These are phyloP conservation scores for Ilyonectria sp. DNA, from an alignment of 2,329 filamentous ascomycete genomes.

Conservation along the genomic window DNA sequence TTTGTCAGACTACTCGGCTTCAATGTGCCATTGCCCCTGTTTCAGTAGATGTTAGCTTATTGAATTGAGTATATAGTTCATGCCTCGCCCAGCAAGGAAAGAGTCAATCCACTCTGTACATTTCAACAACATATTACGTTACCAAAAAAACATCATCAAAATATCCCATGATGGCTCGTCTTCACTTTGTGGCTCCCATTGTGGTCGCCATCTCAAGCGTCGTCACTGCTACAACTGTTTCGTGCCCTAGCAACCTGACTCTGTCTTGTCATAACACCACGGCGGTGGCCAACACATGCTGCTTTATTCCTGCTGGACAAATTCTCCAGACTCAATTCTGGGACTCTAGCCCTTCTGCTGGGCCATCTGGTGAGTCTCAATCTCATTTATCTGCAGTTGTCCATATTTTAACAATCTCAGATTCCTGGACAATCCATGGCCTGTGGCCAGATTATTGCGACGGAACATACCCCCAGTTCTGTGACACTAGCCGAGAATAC, in stretches of 20 bases:
- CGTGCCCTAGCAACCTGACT: slow-evolving; percentile 40
- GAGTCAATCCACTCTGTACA: background rate
- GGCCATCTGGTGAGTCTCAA: slow-evolving; percentile 60
- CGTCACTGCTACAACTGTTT: slow-evolving; percentile 30
- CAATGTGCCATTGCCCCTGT: slow-evolving; percentile 1
- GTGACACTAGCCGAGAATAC: slow-evolving; percentile 74
- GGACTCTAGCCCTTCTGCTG: slow-evolving; percentile 76
- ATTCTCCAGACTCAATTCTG: slow-evolving; percentile 84
- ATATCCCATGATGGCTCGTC: slow-evolving; percentile 23
- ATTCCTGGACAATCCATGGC: slow-evolving; percentile 84
- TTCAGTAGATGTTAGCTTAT: background rate
- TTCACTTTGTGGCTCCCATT: slow-evolving; percentile 31
- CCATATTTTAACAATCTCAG: slow-evolving; percentile 40
- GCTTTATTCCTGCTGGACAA: slow-evolving; percentile 80
- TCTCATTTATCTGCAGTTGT: rapidly evolving
- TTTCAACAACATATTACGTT: background rate
- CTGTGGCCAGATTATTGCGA: slow-evolving; percentile 79
- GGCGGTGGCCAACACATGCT: slow-evolving; percentile 76
- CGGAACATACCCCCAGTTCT: slow-evolving; percentile 78
- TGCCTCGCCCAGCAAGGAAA: background rate
- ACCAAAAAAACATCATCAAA: background rate
- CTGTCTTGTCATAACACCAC: slow-evolving; percentile 73
- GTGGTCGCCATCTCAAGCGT: slow-evolving; percentile 23
- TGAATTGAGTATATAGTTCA: slow-evolving; percentile 9
- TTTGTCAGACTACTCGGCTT: slow-evolving; percentile 28